phyloP scores from a whole-genome alignment of 2,329 filamentous ascomycete species.

The Macrophomina pseudophaseolina region DNA sequence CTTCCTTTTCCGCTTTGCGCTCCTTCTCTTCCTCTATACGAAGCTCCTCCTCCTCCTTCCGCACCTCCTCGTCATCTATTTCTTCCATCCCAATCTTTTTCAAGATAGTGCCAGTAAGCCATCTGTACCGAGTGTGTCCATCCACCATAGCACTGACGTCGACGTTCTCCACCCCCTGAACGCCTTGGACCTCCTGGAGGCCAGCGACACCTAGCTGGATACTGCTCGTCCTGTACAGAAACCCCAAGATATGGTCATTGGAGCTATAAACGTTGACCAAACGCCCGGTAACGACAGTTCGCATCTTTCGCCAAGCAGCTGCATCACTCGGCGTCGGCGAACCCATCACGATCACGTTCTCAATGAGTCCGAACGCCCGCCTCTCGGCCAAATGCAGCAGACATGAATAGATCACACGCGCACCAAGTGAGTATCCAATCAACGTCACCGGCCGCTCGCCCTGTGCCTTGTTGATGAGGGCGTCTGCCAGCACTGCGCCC shows the following conservation, averaged over 20 bases:
- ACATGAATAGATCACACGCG: slow-evolving; percentile 82
- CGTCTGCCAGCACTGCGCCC: slow-evolving; percentile 78
- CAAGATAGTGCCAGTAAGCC: slow-evolving; percentile 57
- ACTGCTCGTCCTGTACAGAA: slow-evolving; percentile 83
- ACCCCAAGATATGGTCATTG: slow-evolving; percentile 85
- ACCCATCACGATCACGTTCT: slow-evolving; percentile 83
- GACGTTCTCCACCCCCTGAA: slow-evolving; percentile 68
- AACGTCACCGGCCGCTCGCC: slow-evolving; percentile 81
- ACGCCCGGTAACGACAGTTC: slow-evolving; percentile 78
- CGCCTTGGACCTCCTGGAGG: slow-evolving; percentile 71
- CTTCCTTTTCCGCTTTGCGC: slow-evolving; percentile 44
- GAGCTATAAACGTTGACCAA: slow-evolving; percentile 88
- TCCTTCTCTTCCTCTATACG: slow-evolving; percentile 52
- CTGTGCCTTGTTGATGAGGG: slow-evolving; percentile 79
- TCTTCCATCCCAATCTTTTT: slow-evolving; percentile 60
- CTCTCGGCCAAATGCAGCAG: slow-evolving; percentile 76
- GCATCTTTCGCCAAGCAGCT: slow-evolving; percentile 75
- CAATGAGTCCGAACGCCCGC: slow-evolving; percentile 80
- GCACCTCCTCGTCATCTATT: slow-evolving; percentile 53
- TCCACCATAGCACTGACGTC: slow-evolving; percentile 57
- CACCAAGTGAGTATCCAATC: slow-evolving; percentile 81
- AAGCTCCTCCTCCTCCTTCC: slow-evolving; percentile 52
- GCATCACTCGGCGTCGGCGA: slow-evolving; percentile 75
- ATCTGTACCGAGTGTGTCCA: slow-evolving; percentile 58
- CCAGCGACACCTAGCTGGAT: slow-evolving; percentile 85